Percentiles rank a stretch among this genome's conserved stretches.
These are phyloP conservation scores for Coccomyxa sp. DNA, from an alignment of 139 green algal species.

Conservation along the genomic window DNA sequence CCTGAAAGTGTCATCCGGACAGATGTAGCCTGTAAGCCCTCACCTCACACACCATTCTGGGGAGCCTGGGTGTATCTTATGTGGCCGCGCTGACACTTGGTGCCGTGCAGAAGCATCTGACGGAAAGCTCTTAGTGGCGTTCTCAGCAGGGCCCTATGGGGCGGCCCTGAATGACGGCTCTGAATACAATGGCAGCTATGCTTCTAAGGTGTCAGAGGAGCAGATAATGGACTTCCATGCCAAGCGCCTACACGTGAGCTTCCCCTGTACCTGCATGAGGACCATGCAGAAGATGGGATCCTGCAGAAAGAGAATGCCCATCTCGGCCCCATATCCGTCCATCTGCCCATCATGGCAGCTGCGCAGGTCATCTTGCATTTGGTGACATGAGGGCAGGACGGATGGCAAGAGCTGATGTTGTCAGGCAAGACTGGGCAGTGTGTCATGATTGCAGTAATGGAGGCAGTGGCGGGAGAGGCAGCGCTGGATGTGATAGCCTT, in stretches of 20 bases:
- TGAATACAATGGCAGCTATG: conserved; percentile 32
- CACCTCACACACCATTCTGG: background rate
- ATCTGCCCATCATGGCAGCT: background rate
- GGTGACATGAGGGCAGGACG: background rate
- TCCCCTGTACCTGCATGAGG: background rate
- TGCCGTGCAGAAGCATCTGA: background rate
- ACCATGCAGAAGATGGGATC: too few relatives aligned
- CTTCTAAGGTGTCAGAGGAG: conserved; percentile 5
- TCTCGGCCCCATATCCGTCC: background rate
- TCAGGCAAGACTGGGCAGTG: background rate
- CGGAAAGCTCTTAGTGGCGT: conserved; percentile 21
- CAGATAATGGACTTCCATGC: conserved; percentile 27
- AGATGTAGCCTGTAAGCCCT: too few relatives aligned
- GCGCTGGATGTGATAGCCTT: too few relatives aligned
- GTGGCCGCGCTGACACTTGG: background rate
- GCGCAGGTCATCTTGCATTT: background rate
- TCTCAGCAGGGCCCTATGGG: conserved; percentile 35
- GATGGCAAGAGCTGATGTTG: background rate
- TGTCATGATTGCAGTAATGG: background rate
- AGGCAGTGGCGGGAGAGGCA: too few relatives aligned
- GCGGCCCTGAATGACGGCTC: conserved; percentile 27
- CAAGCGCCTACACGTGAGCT: conserved; percentile 7
- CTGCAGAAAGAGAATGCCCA: too few relatives aligned
- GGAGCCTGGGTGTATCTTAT: background rate
- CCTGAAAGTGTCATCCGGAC: background rate